Conservation (phyloP, 148 eudicot genomes). For the Vaccinium myrtillus region DNA sequence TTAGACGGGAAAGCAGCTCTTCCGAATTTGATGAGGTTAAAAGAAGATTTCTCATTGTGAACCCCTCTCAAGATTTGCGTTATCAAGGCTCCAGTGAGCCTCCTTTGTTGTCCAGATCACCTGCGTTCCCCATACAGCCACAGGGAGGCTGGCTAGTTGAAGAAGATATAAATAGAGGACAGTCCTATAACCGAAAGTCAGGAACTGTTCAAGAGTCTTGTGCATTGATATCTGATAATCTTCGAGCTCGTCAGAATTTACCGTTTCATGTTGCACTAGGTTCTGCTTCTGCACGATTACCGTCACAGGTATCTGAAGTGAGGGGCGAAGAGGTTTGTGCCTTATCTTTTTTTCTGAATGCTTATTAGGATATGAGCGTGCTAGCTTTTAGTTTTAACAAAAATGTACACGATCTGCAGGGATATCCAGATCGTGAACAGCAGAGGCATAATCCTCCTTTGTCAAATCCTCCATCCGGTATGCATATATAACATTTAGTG, state of each 20-base stretch:
- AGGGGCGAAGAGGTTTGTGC: conserved; percentile 63
- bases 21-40: conserved; percentile 40
- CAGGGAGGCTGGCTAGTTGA: conserved; percentile 65
- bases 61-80: conserved; percentile 35
- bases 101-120: conserved; percentile 54
- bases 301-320: conserved; percentile 33
- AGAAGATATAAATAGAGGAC: conserved; percentile 50
- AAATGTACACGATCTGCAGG: conserved; percentile 33
- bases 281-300: conserved; percentile 34
- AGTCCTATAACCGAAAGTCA: conserved; percentile 26
- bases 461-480: conserved; percentile 39
- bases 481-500: conserved; percentile 1
- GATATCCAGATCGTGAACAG: conserved; percentile 35
- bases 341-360: neutral
- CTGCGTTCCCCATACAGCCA: conserved; percentile 40
- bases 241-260: conserved; percentile 33
- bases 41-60: conserved; percentile 34
- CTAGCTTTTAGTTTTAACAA: neutral
- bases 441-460: conserved; percentile 42
- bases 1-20: conserved; percentile 46
- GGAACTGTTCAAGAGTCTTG: conserved; percentile 44
- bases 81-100: conserved; percentile 53
- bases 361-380: conserved; percentile 1
- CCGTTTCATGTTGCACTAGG: conserved; percentile 30
- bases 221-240: conserved; percentile 43